Evolutionary conservation across 306 rosid species (phyloP), one percentile per base, ranked within the genome.

Genomic region (Prunus davidiana): DNA sequence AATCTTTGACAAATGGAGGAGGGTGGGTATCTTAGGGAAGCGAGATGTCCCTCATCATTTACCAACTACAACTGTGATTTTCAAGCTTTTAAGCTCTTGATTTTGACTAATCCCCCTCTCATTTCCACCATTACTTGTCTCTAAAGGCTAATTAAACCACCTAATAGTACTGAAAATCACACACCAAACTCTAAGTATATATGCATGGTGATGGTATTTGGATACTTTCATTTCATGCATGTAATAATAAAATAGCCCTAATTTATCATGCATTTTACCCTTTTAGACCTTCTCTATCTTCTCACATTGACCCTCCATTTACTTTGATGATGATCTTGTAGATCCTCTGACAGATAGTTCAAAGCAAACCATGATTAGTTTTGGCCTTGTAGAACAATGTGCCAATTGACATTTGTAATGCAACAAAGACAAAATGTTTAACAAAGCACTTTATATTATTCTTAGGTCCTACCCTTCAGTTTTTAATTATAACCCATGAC

Each of bases 1-100:
- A 86, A 87, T 91, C 87, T 82, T 89, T 87, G 91, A 87, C 88
- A 87, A 87, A 73, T 54, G 12, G 25, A 68, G 60, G 74, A 78
- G 28, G 75, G 72, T 84, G 60, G 86, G 50, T 83, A 50, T 68
- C 49, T 78, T 66, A 64, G 78, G 82, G 73, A 85, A 80, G 56
- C 79, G 22, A 78, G 64, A 67, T 38, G 30, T 49, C 55, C 64
- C 80, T 79, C 80, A 76, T 81, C 71, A 82, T 82, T 77, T 81
- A 84, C 76, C 80, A 56, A 82, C 86, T 76, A 28, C 75, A 57
- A 56, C 5, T 76, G 64, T 67, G 60, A 52, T 83, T 55, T 73
- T 79, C 76, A 84, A 69, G 67, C 83, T 71, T 78, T 80, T 58
- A 64, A 27, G 20, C 80, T 64, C 22, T 72, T 9, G 10, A 52